phyloP scores from a whole-genome alignment of 2,329 filamentous ascomycete genomes.

The Aspergillus pseudoglaucus region DNA sequence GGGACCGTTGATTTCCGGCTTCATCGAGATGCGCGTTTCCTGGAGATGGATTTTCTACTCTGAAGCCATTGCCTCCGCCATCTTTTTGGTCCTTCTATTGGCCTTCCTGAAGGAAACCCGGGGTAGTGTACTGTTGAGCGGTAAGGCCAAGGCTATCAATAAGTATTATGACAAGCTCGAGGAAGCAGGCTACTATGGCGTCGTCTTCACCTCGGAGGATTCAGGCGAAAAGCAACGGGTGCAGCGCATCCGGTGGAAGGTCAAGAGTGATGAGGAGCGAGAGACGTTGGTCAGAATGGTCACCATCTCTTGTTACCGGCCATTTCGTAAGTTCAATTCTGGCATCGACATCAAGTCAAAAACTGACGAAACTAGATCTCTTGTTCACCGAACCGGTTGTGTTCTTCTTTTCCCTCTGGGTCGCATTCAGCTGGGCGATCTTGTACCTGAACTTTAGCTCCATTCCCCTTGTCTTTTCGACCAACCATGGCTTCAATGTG shows the following conservation, averaged over 20 bases:
- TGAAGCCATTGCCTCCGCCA: conserved; percentile 61
- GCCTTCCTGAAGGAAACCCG: conserved; percentile 71
- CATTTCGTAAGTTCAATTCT: conserved; percentile 49
- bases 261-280: conserved; percentile 67
- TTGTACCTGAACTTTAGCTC: conserved; percentile 74
- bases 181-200: conserved; percentile 49
- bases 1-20: conserved; percentile 63
- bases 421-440: conserved; percentile 76
- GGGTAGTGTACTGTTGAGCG: conserved; percentile 66
- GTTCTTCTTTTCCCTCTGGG: conserved; percentile 71
- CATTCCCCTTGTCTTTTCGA: conserved; percentile 68
- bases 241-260: conserved; percentile 65
- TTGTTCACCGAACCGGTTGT: conserved; percentile 56
- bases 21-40: conserved; percentile 56
- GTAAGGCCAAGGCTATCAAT: conserved; percentile 66
- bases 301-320: conserved; percentile 62
- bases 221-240: conserved; percentile 17
- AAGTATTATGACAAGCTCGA: conserved; percentile 69
- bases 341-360: background rate
- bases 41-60: conserved; percentile 87
- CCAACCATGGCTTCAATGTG: conserved; percentile 58
- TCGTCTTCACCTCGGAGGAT: conserved; percentile 38
- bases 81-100: conserved; percentile 56
- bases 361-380: conserved; percentile 31
- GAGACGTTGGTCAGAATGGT: conserved; percentile 62